A percentile compares a stretch with the other conserved stretches of the same genome.
Evolutionary conservation across 768 basidiomycete species (phyloP).

Genomic region (Rhodocollybia butyracea): DNA sequence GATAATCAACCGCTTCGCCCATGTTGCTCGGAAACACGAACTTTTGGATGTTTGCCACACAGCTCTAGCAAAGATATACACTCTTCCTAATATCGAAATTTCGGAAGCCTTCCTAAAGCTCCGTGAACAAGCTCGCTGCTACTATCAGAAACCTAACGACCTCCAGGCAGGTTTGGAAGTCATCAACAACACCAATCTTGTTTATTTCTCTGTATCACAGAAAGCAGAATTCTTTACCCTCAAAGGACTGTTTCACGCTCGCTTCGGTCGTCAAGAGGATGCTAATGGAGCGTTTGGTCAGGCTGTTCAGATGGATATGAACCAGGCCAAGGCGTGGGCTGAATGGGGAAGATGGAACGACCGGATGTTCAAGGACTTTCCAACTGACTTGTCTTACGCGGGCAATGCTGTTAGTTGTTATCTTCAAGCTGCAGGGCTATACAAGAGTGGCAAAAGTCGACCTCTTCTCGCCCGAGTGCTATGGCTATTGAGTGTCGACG

Average conservation of each 20-base stretch:
- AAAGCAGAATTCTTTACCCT: slow-evolving; percentile 99
- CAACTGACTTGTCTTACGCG: slow-evolving; percentile 69
- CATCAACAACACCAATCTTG: slow-evolving; percentile 98
- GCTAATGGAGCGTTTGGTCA: slow-evolving; percentile 90
- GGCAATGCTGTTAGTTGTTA: slow-evolving; percentile 96
- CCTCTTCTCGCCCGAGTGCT: slow-evolving; percentile 88
- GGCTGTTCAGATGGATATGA: slow-evolving; percentile 95
- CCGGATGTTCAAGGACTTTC: slow-evolving; percentile 85
- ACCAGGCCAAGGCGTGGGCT: slow-evolving; percentile 95
- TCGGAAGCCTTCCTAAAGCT: slow-evolving; percentile 99
- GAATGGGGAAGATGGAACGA: slow-evolving; percentile 98
- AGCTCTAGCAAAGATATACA: slow-evolving; percentile 95
- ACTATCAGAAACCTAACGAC: slow-evolving; percentile 94
- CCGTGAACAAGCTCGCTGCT: slow-evolving; percentile 96
- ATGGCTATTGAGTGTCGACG: slow-evolving; percentile 96
- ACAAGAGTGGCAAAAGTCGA: slow-evolving; percentile 91
- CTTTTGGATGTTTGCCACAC: slow-evolving; percentile 94
- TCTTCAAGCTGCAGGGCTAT: slow-evolving; percentile 92
- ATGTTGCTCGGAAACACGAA: slow-evolving; percentile 96
- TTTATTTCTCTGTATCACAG: slow-evolving; percentile 92
- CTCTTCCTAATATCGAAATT: slow-evolving; percentile 98
- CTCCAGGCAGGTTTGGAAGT: slow-evolving; percentile 94
- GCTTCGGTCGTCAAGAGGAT: slow-evolving; percentile 81
- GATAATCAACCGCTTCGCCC: slow-evolving; percentile 99
- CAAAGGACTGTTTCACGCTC: slow-evolving; percentile 98